Conservation (phyloP, 331 rosid genomes). For the Saraca asoca region DNA sequence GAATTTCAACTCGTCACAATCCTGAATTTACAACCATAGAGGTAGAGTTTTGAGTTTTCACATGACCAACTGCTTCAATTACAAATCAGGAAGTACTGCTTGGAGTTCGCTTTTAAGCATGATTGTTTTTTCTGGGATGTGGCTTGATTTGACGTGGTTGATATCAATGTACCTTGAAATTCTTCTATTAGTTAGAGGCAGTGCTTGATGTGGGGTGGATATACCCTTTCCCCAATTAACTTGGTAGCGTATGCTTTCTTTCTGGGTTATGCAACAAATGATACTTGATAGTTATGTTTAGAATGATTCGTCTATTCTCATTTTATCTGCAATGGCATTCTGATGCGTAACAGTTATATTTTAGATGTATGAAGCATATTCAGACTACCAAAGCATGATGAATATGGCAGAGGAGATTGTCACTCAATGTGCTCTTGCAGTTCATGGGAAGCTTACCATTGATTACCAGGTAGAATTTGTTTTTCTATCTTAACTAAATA, state of each 20-base stretch:
- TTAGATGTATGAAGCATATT: conserved; percentile 96
- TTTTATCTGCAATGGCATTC: conserved; percentile 34
- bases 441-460: conserved; percentile 80
- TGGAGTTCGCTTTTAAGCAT: conserved; percentile 8
- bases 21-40: conserved; percentile 98
- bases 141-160: conserved; percentile 5
- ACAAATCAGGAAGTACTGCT: too few relatives aligned
- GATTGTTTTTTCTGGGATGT: conserved; percentile 13
- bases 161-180: conserved; percentile 24
- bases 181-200: conserved; percentile 10
- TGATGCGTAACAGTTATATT: conserved; percentile 49
- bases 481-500: conserved; percentile 6
- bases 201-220: conserved; percentile 7
- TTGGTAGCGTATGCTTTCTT: conserved; percentile 22
- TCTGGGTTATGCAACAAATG: conserved; percentile 17
- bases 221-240: conserved; percentile 19
- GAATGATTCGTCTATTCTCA: conserved; percentile 16
- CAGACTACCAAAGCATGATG: conserved; percentile 99
- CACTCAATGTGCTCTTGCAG: conserved; percentile 82
- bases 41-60: conserved; percentile 49
- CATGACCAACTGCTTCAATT: neutral
- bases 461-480: conserved; percentile 77
- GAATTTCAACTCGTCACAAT: conserved; percentile 96
- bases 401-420: conserved; percentile 89
- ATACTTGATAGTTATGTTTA: conserved; percentile 23